phyloP scores from a whole-genome alignment of 192 early-diverging fungal species.

The Coemansia sp. region DNA sequence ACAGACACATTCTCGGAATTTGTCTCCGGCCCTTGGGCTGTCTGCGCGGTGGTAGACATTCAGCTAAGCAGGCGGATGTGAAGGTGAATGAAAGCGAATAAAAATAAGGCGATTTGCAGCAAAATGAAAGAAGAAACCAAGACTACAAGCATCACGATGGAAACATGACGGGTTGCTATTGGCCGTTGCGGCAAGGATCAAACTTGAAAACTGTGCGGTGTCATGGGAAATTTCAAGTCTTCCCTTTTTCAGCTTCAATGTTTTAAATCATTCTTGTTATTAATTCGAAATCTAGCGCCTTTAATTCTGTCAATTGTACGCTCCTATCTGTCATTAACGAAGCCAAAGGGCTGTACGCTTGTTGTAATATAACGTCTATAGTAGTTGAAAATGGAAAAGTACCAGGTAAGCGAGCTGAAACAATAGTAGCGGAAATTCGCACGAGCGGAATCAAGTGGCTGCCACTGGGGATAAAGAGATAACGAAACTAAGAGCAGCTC shows the following conservation, averaged over 20 bases:
- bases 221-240: too few species aligned
- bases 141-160: too few species aligned
- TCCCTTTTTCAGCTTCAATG: too few species aligned
- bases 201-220: too few species aligned
- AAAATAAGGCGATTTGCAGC: background rate
- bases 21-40: background rate
- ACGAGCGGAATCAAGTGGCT: background rate
- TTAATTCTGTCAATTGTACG: background rate
- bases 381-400: slow-evolving; percentile 58
- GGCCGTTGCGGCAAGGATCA: too few species aligned
- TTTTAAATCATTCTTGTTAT: background rate
- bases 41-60: background rate
- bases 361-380: slow-evolving; percentile 11
- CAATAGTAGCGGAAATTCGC: background rate
- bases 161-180: too few species aligned
- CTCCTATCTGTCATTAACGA: background rate
- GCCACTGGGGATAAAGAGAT: too few species aligned
- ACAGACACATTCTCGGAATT: slow-evolving; percentile 13
- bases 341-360: background rate
- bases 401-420: slow-evolving; percentile 50
- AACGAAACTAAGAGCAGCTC: background rate
- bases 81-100: background rate
- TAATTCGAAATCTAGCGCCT: background rate
- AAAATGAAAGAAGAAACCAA: too few species aligned
- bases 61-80: background rate